Evolutionary conservation across 345 rosid species (phyloP).

Genomic region (Erysimum cheiranthoides): DNA sequence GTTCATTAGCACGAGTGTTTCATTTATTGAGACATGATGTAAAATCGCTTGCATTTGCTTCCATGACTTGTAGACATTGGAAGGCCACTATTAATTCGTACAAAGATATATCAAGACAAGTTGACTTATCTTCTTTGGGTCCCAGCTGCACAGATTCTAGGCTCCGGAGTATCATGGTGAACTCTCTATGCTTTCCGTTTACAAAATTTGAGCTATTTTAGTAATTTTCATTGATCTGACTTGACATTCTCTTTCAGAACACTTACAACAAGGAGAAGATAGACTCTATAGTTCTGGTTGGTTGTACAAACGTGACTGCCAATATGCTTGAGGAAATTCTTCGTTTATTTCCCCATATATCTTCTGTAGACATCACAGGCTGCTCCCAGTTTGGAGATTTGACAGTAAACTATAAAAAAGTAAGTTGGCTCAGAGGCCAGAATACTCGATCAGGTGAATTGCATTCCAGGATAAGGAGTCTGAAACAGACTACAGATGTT

Average conservation of each 20-base stretch:
- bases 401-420: slow-evolving; percentile 57
- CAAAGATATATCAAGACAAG: slow-evolving; percentile 73
- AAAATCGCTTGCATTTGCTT: slow-evolving; percentile 75
- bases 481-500: slow-evolving; percentile 67
- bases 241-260: slow-evolving; percentile 67
- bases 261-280: slow-evolving; percentile 78
- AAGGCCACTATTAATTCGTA: slow-evolving; percentile 77
- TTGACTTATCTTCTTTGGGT: slow-evolving; percentile 81
- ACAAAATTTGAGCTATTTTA: slow-evolving; percentile 8
- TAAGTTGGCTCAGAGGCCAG: slow-evolving; percentile 69
- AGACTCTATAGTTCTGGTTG: slow-evolving; percentile 70
- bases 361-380: slow-evolving; percentile 81
- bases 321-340: slow-evolving; percentile 71
- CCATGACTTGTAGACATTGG: slow-evolving; percentile 95
- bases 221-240: slow-evolving; percentile 25
- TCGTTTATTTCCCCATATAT: slow-evolving; percentile 62
- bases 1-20: slow-evolving; percentile 74
- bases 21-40: slow-evolving; percentile 84
- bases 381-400: slow-evolving; percentile 84
- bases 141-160: slow-evolving; percentile 74
- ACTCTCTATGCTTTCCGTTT: slow-evolving; percentile 38
- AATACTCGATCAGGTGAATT: slow-evolving; percentile 53
- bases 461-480: slow-evolving; percentile 63
- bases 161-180: slow-evolving; percentile 72
- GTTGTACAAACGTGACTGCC: slow-evolving; percentile 78